Conservation (phyloP, 257 asterid species). For the Solanum rostratum region DNA sequence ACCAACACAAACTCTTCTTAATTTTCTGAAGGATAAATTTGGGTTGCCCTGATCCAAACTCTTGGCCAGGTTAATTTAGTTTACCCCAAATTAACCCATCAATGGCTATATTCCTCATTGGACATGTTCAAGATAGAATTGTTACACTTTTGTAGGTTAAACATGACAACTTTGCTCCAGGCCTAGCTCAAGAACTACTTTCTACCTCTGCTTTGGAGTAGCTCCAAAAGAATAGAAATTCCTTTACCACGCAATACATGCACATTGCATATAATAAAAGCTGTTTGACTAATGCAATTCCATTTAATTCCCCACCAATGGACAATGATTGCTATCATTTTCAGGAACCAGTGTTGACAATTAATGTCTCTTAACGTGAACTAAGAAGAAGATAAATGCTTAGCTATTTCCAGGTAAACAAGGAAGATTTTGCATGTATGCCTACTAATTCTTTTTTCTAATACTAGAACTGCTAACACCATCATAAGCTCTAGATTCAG, state of each 20-base stretch:
- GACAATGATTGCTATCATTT: background rate
- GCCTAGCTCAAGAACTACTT: background rate
- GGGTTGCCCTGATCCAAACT: background rate
- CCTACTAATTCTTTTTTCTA: background rate
- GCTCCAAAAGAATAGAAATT: background rate
- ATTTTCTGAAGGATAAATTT: background rate
- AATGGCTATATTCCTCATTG: background rate
- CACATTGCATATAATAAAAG: background rate
- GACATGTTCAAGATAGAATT: background rate
- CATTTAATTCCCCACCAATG: background rate
- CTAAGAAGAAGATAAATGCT: background rate
- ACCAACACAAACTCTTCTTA: background rate
- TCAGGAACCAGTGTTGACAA: background rate
- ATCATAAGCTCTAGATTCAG: background rate
- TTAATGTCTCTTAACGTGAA: background rate
- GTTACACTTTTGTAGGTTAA: background rate
- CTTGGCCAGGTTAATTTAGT: background rate
- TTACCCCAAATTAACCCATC: background rate
- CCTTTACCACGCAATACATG: background rate
- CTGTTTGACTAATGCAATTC: background rate
- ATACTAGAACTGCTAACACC: background rate
- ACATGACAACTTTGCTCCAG: background rate
- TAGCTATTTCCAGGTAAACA: background rate
- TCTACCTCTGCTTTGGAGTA: background rate
- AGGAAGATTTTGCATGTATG: background rate